A percentile compares a stretch with the other conserved stretches of the same genome.
phyloP scores from a whole-genome alignment of 2,329 filamentous ascomycete genomes.

The Beauveria caledonica region DNA sequence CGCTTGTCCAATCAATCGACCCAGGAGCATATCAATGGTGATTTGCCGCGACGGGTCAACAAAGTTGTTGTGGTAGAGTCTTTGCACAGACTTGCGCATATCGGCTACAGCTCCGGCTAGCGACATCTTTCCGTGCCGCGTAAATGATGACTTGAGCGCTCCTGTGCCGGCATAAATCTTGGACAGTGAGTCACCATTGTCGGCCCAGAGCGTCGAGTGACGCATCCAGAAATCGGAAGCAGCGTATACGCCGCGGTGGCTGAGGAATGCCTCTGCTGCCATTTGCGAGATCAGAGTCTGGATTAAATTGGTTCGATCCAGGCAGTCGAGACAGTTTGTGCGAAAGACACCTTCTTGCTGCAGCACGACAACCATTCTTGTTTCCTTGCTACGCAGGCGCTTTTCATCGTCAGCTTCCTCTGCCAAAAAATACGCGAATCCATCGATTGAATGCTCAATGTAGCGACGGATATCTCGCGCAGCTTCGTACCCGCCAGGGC shows the following conservation, averaged over 20 bases:
- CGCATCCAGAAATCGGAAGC: conserved; percentile 81
- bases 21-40: conserved; percentile 88
- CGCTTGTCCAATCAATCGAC: conserved; percentile 72
- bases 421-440: conserved; percentile 87
- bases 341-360: conserved; percentile 95
- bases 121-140: conserved; percentile 90
- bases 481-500: conserved; percentile 78
- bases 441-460: conserved; percentile 70
- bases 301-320: conserved; percentile 92
- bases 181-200: conserved; percentile 90
- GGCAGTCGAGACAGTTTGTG: conserved; percentile 91
- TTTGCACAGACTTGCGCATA: conserved; percentile 84
- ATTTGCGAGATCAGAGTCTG: conserved; percentile 94
- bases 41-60: conserved; percentile 87
- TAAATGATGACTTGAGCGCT: conserved; percentile 91
- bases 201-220: conserved; percentile 91
- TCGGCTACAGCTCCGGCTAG: conserved; percentile 90
- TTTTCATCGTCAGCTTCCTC: conserved; percentile 56
- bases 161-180: conserved; percentile 96
- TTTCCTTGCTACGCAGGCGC: conserved; percentile 28
- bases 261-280: conserved; percentile 78
- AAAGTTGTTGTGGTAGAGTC: conserved; percentile 97
- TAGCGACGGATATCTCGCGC: conserved; percentile 75
- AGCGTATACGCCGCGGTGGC: conserved; percentile 60
- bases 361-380: conserved; percentile 58